Evolutionary conservation across 257 asterid species (phyloP), one percentile per base, ranked within the genome.

Genomic region (Coffea canephora): DNA sequence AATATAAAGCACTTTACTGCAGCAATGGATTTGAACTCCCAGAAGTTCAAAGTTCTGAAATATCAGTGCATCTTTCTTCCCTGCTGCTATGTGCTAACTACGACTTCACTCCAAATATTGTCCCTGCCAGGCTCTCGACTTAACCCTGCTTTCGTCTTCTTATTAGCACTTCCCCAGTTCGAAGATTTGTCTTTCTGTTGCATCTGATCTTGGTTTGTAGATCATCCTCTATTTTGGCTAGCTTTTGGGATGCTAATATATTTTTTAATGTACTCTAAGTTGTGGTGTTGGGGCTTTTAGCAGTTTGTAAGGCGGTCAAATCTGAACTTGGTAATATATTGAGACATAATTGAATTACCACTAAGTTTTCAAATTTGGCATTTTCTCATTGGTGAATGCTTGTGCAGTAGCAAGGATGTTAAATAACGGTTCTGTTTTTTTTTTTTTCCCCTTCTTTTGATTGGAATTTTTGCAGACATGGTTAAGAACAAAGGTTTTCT

Each of bases 401-500:
- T 16, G 18, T 61, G 46, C 34, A 13, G 34, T 36, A 25, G 52
- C 13, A 25, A 36, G 45, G 61, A 50, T 11, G 23, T 36, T 50
- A 71, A 49, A 27, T 69, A 18, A 80, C 50, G 41, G 34, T 27
- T 81, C 75, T 59, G 46, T 73, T 48, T 78, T 75, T 16, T 82
- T 46, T 65, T 84, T 76, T 57, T 65, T 84, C 73, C 74, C 8
- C 81, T 46, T 59, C 31, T 31, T 84, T 77, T 48, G 34, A 59
- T 80, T 80, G 23, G 68, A 73, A 70, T 68, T 39, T 39, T 39
- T 79, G 84, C 91, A 95, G 98, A 93, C 86, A 95, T 95, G 98
- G 99, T 95, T 64, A 95, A 95, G 84, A 95, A 95, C 89, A 95
- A 95, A 87, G 99, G 99, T 23, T 93, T 95, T 84, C 88, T 95